Conservation (phyloP, 495 filamentous ascomycete genomes). For the Podospora didyma region DNA sequence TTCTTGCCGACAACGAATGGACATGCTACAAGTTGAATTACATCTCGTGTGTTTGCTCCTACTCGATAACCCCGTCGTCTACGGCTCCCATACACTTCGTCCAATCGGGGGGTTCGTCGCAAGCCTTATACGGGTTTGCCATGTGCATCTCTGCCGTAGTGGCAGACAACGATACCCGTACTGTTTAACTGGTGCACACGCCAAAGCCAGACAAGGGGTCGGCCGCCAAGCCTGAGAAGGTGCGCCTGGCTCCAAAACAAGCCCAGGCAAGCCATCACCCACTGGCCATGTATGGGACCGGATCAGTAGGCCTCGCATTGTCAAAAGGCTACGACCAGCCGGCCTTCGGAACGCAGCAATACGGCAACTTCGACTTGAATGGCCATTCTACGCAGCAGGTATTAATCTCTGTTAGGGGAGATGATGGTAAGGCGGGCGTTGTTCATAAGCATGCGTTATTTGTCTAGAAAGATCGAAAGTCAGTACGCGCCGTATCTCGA, state of each 20-base stretch:
- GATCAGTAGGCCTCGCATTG: slow-evolving; percentile 34
- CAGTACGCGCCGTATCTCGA: no score
- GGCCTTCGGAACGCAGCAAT: slow-evolving; percentile 30
- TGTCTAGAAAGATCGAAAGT: no score
- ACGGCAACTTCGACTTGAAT: slow-evolving; percentile 38
- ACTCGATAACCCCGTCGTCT: slow-evolving; percentile 54
- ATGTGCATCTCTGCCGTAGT: slow-evolving; percentile 88
- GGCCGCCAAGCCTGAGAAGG: slow-evolving; percentile 68
- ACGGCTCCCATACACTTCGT: slow-evolving; percentile 37
- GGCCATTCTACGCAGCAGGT: no score
- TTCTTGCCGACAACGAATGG: slow-evolving; percentile 81
- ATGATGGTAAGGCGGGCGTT: no score
- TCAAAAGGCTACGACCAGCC: slow-evolving; percentile 35
- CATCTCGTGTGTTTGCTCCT: slow-evolving; percentile 83
- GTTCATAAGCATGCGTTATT: no score
- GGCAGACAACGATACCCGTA: slow-evolving; percentile 70
- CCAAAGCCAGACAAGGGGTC: slow-evolving; percentile 93
- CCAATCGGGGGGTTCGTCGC: slow-evolving; percentile 30
- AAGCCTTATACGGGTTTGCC: slow-evolving; percentile 59
- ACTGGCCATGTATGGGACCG: slow-evolving; percentile 26
- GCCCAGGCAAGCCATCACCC: slow-evolving; percentile 45
- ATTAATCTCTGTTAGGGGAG: no score
- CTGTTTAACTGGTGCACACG: slow-evolving; percentile 86
- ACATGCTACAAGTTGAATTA: slow-evolving; percentile 96
- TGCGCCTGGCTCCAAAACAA: slow-evolving; percentile 64